Conservation (phyloP, 257 asterid genomes). For the Catharanthus roseus region DNA sequence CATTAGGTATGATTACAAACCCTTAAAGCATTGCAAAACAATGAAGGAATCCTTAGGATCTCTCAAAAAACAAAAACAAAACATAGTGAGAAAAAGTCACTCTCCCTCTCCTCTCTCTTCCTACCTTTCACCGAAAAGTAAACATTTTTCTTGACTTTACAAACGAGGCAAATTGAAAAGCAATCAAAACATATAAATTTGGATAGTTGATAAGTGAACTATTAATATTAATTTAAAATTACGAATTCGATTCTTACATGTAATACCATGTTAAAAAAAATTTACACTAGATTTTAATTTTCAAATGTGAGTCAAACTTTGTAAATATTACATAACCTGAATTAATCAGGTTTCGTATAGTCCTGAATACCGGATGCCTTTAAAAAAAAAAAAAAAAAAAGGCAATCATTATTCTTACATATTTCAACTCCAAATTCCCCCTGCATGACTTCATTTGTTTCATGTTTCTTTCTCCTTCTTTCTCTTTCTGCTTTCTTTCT, state of each 20-base stretch:
- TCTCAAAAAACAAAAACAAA: constrained; percentile 21
- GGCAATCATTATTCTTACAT: constrained; percentile 21
- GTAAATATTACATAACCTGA: no score
- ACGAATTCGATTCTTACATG: no score
- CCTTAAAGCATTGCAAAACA: constrained; percentile 56
- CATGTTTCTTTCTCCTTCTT: constrained; percentile 27
- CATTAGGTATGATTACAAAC: constrained; percentile 60
- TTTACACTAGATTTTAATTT: no score
- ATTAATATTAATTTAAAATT: no score
- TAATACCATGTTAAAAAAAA: no score
- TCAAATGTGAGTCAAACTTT: no score
- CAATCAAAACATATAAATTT: no score
- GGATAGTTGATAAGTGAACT: no score
- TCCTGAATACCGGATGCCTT: no score
- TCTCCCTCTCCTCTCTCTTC: constrained; percentile 18
- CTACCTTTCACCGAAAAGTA: constrained; percentile 81
- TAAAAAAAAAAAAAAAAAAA: no score
- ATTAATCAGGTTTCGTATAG: no score
- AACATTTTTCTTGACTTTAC: constrained; percentile 42
- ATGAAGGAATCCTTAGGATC: constrained; percentile 33
- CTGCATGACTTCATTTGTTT: constrained; percentile 33
- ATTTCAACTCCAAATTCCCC: constrained; percentile 29
- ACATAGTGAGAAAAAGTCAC: constrained; percentile 21
- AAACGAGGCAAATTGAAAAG: constrained; percentile 8
- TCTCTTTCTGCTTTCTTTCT: constrained; percentile 20